phyloP scores from a whole-genome alignment of 2,329 filamentous ascomycete genomes.

The Alternaria dauci region DNA sequence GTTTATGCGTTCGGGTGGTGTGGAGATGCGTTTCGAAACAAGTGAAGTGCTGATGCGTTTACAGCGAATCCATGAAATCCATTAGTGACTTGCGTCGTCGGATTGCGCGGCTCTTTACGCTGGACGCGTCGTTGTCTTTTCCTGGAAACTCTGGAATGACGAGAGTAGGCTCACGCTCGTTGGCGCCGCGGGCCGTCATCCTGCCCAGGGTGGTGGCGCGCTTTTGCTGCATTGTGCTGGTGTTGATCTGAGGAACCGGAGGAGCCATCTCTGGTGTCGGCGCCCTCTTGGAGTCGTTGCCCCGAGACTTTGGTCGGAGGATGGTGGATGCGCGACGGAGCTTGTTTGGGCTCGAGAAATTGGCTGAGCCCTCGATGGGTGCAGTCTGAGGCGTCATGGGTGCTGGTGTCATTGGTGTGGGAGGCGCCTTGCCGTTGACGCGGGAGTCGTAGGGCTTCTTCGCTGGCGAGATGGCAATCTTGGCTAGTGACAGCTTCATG shows the following conservation, averaged over 20 bases:
- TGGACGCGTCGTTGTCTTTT: constrained; percentile 22
- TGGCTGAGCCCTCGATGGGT: constrained; percentile 33
- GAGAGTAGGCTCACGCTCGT: constrained; percentile 47
- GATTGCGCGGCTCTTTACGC: constrained; percentile 38
- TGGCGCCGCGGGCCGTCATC: constrained; percentile 47
- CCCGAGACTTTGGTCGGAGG: constrained; percentile 37
- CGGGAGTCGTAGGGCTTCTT: constrained; percentile 45
- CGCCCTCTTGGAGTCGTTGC: constrained; percentile 21
- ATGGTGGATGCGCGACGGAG: constrained; percentile 44
- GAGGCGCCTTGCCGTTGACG: constrained; percentile 34
- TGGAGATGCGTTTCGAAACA: constrained; percentile 26
- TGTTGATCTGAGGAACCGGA: constrained; percentile 29
- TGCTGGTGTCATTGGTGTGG: constrained; percentile 36
- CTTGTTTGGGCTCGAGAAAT: constrained; percentile 33
- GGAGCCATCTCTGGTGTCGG: constrained; percentile 37
- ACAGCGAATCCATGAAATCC: constrained; percentile 42
- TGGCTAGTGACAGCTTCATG: constrained; percentile 49
- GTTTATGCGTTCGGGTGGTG: constrained; percentile 20
- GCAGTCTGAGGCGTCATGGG: constrained; percentile 48
- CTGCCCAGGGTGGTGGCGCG: constrained; percentile 26
- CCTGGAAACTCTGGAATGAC: constrained; percentile 45
- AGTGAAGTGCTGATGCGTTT: constrained; percentile 14
- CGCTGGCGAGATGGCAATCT: constrained; percentile 48
- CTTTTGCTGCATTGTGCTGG: constrained; percentile 25
- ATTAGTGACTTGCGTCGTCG: constrained; percentile 51